phyloP scores from a whole-genome alignment of 345 rosid species.

The Cardamine chenopodiifolia region DNA sequence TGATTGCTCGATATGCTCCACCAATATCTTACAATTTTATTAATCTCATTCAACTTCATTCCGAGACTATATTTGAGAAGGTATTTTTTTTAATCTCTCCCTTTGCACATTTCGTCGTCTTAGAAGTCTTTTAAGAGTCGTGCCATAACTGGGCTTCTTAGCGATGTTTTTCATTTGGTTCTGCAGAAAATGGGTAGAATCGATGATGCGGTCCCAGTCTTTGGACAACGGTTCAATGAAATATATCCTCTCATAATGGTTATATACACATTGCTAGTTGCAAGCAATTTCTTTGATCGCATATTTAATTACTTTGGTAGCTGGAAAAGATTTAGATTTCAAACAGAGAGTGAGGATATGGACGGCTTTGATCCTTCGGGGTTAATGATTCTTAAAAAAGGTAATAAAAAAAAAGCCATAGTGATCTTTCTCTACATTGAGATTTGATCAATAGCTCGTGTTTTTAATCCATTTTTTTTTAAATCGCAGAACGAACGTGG shows the following conservation, averaged over 20 bases:
- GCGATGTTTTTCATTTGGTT: constrained; percentile 11
- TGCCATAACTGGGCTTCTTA: constrained; percentile 21
- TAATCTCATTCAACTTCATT: constrained; percentile 76
- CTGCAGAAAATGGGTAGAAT: constrained; percentile 97
- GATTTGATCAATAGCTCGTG: background rate
- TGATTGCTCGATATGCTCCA: constrained; percentile 99
- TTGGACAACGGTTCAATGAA: constrained; percentile 82
- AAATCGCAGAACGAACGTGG: constrained; percentile 73
- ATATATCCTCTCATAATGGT: constrained; percentile 99
- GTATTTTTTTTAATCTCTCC: constrained; percentile 39
- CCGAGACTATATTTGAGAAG: constrained; percentile 82
- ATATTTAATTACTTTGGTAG: constrained; percentile 86
- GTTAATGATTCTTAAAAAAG: constrained; percentile 84
- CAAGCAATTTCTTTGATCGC: constrained; percentile 90
- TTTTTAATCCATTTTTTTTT: background rate
- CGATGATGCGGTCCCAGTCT: constrained; percentile 79
- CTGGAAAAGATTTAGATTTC: constrained; percentile 90
- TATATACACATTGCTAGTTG: constrained; percentile 83
- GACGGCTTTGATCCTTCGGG: constrained; percentile 98
- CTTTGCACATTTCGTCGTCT: background rate
- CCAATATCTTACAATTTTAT: constrained; percentile 97
- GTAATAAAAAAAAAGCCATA: constrained; percentile 34
- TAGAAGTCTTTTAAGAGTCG: background rate
- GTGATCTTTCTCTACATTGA: background rate
- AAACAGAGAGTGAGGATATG: constrained; percentile 79